Percentiles rank a stretch among this genome's conserved stretches.
Evolutionary conservation across 2,329 filamentous ascomycete genomes (phyloP).

Genomic region (Nannizzia gypsea): DNA sequence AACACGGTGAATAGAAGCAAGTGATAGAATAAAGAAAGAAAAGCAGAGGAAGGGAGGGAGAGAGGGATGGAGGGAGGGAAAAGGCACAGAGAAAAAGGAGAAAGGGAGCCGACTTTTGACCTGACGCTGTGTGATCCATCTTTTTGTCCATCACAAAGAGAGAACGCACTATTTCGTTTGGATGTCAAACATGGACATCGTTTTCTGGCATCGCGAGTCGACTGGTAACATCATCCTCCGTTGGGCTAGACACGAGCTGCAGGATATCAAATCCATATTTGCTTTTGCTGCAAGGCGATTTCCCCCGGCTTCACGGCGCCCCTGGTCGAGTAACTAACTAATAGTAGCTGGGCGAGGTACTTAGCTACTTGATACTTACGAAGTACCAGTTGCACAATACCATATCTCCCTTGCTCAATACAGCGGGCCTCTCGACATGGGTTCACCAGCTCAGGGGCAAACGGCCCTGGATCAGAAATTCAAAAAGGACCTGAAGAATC

Average conservation of each 20-base stretch:
- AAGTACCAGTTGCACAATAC: neutral
- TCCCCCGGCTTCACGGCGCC: neutral
- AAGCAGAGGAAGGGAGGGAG: neutral
- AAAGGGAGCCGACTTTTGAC: constrained; percentile 1
- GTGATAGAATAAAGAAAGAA: neutral
- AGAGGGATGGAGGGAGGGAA: neutral
- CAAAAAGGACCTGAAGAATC: neutral
- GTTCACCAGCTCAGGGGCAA: neutral
- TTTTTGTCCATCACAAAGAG: constrained; percentile 1
- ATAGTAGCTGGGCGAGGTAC: no score
- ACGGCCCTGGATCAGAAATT: neutral
- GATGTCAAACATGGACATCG: neutral
- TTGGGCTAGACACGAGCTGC: neutral
- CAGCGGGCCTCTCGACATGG: neutral
- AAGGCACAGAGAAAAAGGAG: neutral
- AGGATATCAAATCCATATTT: neutral
- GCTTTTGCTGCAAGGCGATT: neutral
- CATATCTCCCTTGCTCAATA: neutral
- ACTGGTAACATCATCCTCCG: neutral
- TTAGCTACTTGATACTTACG: no score
- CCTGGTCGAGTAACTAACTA: neutral
- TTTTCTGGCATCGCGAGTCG: neutral
- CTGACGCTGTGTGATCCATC: constrained; percentile 1
- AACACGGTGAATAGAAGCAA: neutral
- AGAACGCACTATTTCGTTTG: neutral